Evolutionary conservation across 1,139 yeast species (phyloP).

Genomic region (Debaryomyces sp.): DNA sequence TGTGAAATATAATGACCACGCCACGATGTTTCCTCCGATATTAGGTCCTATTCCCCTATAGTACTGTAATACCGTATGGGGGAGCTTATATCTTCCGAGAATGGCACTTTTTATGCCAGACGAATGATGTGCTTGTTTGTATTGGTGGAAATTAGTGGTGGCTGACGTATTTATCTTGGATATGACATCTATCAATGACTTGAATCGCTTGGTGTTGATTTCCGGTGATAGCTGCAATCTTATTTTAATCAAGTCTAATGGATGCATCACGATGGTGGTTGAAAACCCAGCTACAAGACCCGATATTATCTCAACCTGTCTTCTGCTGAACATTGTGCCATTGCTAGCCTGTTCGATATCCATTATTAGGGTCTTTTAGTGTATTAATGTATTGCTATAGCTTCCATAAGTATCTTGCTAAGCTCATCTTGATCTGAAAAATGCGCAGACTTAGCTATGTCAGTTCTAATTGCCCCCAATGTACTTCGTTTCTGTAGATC

Average conservation of each 20-base stretch:
- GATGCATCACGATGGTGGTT: conserved; percentile 84
- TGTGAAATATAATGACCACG: conserved; percentile 88
- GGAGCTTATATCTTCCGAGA: conserved; percentile 5
- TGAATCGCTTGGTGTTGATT: conserved; percentile 12
- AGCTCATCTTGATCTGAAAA: background rate
- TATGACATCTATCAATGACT: conserved; percentile 19
- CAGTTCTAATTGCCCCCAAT: background rate
- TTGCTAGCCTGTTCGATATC: background rate
- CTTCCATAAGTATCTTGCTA: background rate
- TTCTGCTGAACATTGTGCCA: conserved; percentile 10
- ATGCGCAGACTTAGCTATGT: background rate
- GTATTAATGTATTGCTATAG: too few relatives aligned
- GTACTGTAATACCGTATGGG: conserved; percentile 19
- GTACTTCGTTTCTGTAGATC: background rate
- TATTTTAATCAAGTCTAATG: conserved; percentile 82
- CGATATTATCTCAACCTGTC: conserved; percentile 56
- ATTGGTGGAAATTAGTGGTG: conserved; percentile 2
- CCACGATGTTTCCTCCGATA: conserved; percentile 76
- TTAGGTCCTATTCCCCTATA: conserved; percentile 87
- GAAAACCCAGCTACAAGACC: conserved; percentile 84
- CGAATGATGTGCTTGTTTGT: background rate
- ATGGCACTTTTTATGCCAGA: background rate
- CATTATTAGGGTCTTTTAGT: background rate
- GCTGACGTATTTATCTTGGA: conserved; percentile 21
- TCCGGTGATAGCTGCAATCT: conserved; percentile 59